Conservation (phyloP, 257 asterid species). For the Jacaranda copaia region DNA sequence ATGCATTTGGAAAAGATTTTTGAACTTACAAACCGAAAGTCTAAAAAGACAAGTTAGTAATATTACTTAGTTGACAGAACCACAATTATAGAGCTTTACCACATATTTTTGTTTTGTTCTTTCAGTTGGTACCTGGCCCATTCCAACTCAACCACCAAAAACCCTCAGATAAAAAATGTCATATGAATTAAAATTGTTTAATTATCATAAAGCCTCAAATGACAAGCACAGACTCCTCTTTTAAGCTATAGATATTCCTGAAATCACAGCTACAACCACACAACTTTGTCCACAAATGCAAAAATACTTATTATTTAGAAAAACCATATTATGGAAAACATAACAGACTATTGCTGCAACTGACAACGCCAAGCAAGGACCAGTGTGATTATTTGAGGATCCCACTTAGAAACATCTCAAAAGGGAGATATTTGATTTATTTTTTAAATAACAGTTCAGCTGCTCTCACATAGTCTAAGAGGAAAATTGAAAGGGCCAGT, state of each 20-base stretch:
- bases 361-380: not conserved
- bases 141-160: constrained; percentile 22
- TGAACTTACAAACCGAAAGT: not conserved
- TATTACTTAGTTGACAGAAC: not conserved
- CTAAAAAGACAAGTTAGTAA: not conserved
- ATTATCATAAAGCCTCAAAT: not conserved
- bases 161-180: constrained; percentile 1
- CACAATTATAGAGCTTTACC: not conserved
- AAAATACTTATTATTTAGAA: not conserved
- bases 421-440: not conserved
- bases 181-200: not conserved
- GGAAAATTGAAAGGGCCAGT: constrained; percentile 18
- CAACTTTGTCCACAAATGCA: constrained; percentile 7
- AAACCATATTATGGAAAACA: not conserved
- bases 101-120: not conserved
- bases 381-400: not conserved
- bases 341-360: not conserved
- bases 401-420: constrained; percentile 6
- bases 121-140: not conserved
- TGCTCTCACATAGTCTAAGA: constrained; percentile 20
- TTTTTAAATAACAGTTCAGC: constrained; percentile 24
- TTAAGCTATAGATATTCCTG: not conserved
- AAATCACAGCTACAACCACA: constrained; percentile 16
- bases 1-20: not conserved
- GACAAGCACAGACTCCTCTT: constrained; percentile 13